A percentile compares a stretch with the other conserved stretches of the same genome.
phyloP scores from a whole-genome alignment of 2,329 filamentous ascomycete species.

The Penicillium capsulatum region DNA sequence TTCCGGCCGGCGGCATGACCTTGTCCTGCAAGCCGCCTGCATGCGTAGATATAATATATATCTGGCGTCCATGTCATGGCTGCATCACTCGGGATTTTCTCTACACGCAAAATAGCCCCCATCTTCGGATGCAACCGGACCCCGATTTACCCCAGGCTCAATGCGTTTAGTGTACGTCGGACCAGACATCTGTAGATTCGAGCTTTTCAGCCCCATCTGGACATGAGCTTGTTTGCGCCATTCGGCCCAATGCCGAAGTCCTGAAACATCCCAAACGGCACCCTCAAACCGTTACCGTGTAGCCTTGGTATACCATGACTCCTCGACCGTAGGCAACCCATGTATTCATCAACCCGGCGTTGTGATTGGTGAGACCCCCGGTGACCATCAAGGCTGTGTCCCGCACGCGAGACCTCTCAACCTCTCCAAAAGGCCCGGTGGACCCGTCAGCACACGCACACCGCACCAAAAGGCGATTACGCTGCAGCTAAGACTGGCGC shows the following conservation, averaged over 20 bases:
- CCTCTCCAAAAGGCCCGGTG: not conserved
- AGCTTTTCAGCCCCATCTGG: not conserved
- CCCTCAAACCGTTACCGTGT: conserved; percentile 1
- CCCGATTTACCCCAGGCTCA: not conserved
- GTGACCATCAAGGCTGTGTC: not conserved
- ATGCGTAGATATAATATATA: no score
- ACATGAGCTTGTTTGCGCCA: conserved; percentile 8
- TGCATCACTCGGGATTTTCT: no score
- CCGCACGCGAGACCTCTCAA: not conserved
- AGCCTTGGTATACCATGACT: no score
- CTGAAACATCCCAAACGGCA: conserved; percentile 1
- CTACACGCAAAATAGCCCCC: no score
- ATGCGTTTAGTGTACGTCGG: not conserved
- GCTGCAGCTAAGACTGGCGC: conserved; percentile 7
- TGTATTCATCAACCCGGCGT: not conserved
- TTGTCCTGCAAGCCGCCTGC: no score
- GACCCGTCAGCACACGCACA: not conserved
- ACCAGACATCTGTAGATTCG: not conserved
- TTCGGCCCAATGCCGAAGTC: not conserved
- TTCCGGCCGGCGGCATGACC: no score
- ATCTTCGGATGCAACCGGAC: no score
- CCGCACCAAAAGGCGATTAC: conserved; percentile 1
- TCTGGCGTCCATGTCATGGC: no score
- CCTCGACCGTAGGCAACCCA: not conserved
- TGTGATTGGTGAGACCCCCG: not conserved